A percentile compares a stretch with the other conserved stretches of the same genome.
These are phyloP conservation scores for Carpinus fangiana DNA, from an alignment of 306 rosid genomes.

Conservation along the genomic window DNA sequence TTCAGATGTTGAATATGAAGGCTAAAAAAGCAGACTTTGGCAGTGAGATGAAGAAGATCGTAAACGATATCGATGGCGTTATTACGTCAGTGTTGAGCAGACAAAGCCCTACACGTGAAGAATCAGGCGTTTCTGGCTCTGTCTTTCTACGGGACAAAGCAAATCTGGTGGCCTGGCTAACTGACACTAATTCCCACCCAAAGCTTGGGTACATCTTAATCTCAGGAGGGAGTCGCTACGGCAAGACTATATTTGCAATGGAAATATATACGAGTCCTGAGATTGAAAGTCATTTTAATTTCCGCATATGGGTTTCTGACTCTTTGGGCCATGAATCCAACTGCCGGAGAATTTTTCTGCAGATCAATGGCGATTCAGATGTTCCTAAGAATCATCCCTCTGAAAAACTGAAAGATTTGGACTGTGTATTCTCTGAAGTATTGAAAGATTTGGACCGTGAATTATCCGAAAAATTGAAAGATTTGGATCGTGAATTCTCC, in stretches of 20 bases:
- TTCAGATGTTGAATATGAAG: background rate
- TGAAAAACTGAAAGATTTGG: no score
- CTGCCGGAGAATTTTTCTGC: background rate
- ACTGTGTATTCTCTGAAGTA: no score
- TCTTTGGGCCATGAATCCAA: background rate
- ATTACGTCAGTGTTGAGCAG: no score
- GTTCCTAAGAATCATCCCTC: no score
- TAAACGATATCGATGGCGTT: no score
- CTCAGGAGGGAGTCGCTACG: background rate
- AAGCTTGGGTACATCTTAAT: background rate
- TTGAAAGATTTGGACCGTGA: no score
- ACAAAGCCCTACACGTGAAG: background rate
- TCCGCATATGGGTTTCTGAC: background rate
- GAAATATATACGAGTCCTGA: background rate
- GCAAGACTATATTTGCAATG: background rate
- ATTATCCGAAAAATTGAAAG: no score
- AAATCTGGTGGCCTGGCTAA: background rate
- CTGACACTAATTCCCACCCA: background rate
- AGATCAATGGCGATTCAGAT: background rate
- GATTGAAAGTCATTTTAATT: background rate
- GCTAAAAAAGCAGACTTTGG: background rate
- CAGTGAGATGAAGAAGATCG: background rate
- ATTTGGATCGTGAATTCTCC: no score
- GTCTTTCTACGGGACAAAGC: background rate
- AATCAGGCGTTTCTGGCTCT: background rate